Evolutionary conservation across 306 rosid species (phyloP), one percentile per base, ranked within the genome.

Genomic region (Cicer pinnatifidum): DNA sequence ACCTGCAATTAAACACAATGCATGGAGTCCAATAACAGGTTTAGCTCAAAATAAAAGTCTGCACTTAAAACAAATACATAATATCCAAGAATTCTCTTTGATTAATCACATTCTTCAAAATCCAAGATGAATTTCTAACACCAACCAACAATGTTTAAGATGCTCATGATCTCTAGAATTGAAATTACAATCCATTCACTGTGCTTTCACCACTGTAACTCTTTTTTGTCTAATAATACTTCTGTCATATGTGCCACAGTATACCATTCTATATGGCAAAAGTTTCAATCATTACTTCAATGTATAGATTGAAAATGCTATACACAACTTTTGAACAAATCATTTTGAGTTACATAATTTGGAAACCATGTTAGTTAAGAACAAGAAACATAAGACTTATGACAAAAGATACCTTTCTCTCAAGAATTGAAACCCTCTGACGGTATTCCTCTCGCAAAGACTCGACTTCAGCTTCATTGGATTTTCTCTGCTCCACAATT

Each of bases 361-460:
- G 40, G 62, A 51, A 51, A 44, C 45, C 41, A 39, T 13, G 77
- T 20, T 69, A 65, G 35, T 17, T 38, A 65, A 39, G 17, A 51
- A 68, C 41, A 61, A 74, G 54, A 71, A 64, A 54, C 54, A 79
- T 48, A 20, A 43, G 38, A 54, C 63, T 60, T 41, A 12, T 41
- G 61, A 67, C 13, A 37, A 67, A 69, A 61, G 69, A 69, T 80
- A 92, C 99, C 99, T 90, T 95, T 83, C 97, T 86, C 84, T 95
- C 99, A 37, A 95, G 78, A 67, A 84, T 85, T 81, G 97, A 75
- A 82, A 90, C 96, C 85, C 95, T 92, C 65, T 95, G 97, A 80
- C 92, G 99, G 86, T 92, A 91, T 80, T 92, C 99, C 93, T 95
- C 99, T 52, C 99, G 90, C 86, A 92, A 84, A 78, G 96, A 85